Evolutionary conservation across 2,329 filamentous ascomycete species (phyloP).

Genomic region (Furcasterigmium sp.): DNA sequence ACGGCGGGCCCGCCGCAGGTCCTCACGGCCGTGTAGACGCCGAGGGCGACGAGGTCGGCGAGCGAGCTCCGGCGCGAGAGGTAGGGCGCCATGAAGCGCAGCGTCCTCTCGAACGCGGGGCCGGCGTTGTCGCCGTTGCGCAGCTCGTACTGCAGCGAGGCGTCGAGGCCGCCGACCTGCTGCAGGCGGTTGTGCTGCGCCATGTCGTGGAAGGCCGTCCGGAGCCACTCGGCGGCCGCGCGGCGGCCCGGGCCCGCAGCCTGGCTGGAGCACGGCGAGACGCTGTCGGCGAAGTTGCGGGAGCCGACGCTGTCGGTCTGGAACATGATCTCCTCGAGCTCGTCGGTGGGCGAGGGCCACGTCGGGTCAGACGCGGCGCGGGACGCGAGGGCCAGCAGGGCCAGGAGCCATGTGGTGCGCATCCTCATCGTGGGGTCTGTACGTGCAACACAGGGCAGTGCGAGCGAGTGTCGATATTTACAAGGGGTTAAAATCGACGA

Average conservation of each 20-base stretch:
- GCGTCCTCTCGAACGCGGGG: constrained; percentile 46
- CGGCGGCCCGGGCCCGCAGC: constrained; percentile 48
- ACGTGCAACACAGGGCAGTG: neutral
- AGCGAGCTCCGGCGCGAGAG: constrained; percentile 45
- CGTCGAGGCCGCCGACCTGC: constrained; percentile 50
- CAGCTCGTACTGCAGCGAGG: constrained; percentile 55
- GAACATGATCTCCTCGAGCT: constrained; percentile 60
- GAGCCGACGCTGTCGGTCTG: constrained; percentile 49
- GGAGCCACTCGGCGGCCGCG: constrained; percentile 57
- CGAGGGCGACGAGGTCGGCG: constrained; percentile 53
- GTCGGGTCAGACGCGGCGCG: constrained; percentile 43
- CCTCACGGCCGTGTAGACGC: constrained; percentile 52
- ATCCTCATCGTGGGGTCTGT: constrained; percentile 20
- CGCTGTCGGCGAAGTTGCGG: constrained; percentile 49
- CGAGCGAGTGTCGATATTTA: neutral
- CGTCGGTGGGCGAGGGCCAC: constrained; percentile 55
- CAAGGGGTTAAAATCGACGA: no score
- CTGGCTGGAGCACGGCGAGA: constrained; percentile 52
- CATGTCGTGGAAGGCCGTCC: constrained; percentile 59
- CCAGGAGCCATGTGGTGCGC: constrained; percentile 19
- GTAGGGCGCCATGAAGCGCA: constrained; percentile 49
- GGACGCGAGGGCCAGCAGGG: constrained; percentile 29
- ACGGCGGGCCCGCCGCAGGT: constrained; percentile 53
- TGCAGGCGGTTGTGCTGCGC: constrained; percentile 44
- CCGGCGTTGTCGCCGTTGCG: constrained; percentile 51